These are phyloP conservation scores for Zymoseptoria passerinii DNA, from an alignment of 2,329 filamentous ascomycete genomes.

Conservation along the genomic window DNA sequence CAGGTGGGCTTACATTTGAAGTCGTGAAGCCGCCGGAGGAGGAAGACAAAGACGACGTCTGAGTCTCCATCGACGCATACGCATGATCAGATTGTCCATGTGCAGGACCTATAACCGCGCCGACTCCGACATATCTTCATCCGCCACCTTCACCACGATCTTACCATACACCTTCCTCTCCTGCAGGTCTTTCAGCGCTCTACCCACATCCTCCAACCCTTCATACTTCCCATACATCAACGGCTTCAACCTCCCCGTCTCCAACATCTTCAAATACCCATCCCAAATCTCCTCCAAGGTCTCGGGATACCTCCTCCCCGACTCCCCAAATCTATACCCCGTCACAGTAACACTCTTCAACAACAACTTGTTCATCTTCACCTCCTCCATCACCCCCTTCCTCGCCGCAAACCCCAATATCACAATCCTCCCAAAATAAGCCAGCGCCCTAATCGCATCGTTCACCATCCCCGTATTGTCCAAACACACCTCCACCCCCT, in stretches of 20 bases:
- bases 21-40: constrained; percentile 29
- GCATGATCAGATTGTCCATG: neutral
- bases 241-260: constrained; percentile 42
- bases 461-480: constrained; percentile 52
- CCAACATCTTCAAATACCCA: constrained; percentile 43
- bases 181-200: constrained; percentile 45
- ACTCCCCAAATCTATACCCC: constrained; percentile 53
- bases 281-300: constrained; percentile 44
- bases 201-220: constrained; percentile 43
- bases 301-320: constrained; percentile 41
- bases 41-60: constrained; percentile 16
- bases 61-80: neutral
- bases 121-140: constrained; percentile 18
- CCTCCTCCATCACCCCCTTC: constrained; percentile 45
- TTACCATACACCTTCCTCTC: constrained; percentile 48
- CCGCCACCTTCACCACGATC: constrained; percentile 42
- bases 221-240: constrained; percentile 44
- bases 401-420: constrained; percentile 52
- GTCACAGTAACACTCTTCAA: constrained; percentile 46
- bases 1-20: constrained; percentile 41
- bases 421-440: constrained; percentile 47
- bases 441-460: constrained; percentile 46
- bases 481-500: constrained; percentile 50
- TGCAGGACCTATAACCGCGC: constrained; percentile 17
- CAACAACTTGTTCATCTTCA: constrained; percentile 48